phyloP scores from a whole-genome alignment of 1,284 basidiomycete species.

The Coriolopsis trogii region DNA sequence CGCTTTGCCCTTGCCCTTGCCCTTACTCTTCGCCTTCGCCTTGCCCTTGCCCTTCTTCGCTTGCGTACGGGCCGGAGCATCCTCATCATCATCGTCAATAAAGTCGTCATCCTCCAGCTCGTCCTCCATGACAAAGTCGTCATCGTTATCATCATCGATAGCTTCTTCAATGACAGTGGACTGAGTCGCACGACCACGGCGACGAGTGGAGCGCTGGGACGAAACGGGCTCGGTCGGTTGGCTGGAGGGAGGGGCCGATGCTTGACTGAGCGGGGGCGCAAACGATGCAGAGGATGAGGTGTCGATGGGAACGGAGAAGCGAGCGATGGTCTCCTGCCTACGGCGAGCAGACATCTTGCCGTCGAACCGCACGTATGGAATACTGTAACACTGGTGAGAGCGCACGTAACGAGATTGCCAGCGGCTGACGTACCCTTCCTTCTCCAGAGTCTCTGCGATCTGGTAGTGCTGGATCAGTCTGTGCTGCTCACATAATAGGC shows the following conservation, averaged over 20 bases:
- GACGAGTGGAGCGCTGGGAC: conserved; percentile 25
- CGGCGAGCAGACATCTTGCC: conserved; percentile 79
- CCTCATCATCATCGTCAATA: conserved; percentile 44
- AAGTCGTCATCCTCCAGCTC: conserved; percentile 40
- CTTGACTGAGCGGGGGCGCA: conserved; percentile 3
- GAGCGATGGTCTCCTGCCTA: conserved; percentile 78
- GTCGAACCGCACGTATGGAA: conserved; percentile 80
- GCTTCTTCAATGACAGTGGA: conserved; percentile 14
- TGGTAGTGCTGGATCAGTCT: conserved; percentile 33
- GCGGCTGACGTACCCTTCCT: conserved; percentile 53
- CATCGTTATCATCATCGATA: conserved; percentile 30
- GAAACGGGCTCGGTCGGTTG: conserved; percentile 11
- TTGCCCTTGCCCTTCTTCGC: conserved; percentile 44
- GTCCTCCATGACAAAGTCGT: conserved; percentile 35
- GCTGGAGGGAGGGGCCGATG: conserved; percentile 10
- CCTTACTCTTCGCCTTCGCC: conserved; percentile 42
- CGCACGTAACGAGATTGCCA: conserved; percentile 5
- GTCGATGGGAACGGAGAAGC: conserved; percentile 68
- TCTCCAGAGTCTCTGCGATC: conserved; percentile 72
- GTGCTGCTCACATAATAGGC: background rate
- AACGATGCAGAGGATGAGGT: conserved; percentile 30
- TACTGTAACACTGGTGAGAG: too few species aligned
- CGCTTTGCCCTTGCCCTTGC: conserved; percentile 31
- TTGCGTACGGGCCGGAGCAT: conserved; percentile 35
- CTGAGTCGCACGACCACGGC: conserved; percentile 24